Evolutionary conservation across 2,329 filamentous ascomycete genomes (phyloP).

Genomic region (Endothia cerciana): DNA sequence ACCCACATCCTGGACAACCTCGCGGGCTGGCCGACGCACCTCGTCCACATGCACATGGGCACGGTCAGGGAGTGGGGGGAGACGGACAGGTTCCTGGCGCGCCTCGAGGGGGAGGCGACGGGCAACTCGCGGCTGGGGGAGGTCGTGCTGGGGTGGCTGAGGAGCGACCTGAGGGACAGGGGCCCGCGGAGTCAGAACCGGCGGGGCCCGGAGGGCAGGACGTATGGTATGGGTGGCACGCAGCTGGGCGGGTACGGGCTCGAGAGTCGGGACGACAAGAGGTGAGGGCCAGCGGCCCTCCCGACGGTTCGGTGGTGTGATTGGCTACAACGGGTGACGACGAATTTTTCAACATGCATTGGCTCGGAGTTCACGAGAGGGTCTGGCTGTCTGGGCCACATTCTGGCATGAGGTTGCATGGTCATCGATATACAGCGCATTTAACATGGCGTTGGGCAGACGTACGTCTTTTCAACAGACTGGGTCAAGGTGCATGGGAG

Average conservation of each 20-base stretch:
- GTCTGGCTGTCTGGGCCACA: neutral
- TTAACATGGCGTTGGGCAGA: conserved; percentile 29
- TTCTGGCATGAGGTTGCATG: neutral
- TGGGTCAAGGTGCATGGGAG: neutral
- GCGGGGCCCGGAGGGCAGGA: conserved; percentile 64
- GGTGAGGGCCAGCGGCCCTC: too few species aligned
- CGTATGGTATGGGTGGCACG: conserved; percentile 58
- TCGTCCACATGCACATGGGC: conserved; percentile 94
- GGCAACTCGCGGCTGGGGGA: conserved; percentile 88
- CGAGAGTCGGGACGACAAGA: conserved; percentile 47
- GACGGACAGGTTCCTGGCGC: conserved; percentile 69
- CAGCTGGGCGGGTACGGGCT: conserved; percentile 61
- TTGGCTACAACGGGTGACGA: neutral
- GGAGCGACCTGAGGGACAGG: conserved; percentile 75
- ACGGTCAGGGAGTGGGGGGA: conserved; percentile 84
- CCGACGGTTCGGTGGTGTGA: too few species aligned
- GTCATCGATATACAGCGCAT: conserved; percentile 17
- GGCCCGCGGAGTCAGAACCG: conserved; percentile 71
- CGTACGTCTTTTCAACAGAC: conserved; percentile 19
- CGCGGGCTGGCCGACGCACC: conserved; percentile 90
- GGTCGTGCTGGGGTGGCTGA: conserved; percentile 85
- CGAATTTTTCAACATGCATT: conserved; percentile 22
- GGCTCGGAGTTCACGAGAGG: neutral
- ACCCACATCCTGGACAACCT: conserved; percentile 97
- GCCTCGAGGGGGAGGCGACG: conserved; percentile 45